A percentile compares a stretch with the other conserved stretches of the same genome.
Conservation (phyloP, 2,329 filamentous ascomycete genomes). For the Microcyclospora tardicrescens region DNA sequence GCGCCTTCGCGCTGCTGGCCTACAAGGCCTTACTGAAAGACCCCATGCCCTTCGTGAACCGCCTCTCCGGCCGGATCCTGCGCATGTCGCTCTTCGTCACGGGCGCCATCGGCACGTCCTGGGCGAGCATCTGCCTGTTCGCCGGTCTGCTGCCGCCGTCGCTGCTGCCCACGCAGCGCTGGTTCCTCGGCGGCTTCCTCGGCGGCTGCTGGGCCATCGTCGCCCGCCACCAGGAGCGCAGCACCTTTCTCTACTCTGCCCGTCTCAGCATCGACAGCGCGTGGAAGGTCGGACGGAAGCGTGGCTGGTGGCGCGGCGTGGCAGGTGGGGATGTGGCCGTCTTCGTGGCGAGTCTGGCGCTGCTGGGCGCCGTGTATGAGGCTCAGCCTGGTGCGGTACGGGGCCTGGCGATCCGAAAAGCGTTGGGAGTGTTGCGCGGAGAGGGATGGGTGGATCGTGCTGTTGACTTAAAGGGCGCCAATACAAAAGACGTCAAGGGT, state of each 20-base stretch:
- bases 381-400: conserved; percentile 53
- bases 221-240: conserved; percentile 50
- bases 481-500: not conserved
- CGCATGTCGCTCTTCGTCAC: conserved; percentile 67
- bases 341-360: conserved; percentile 65
- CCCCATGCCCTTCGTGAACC: conserved; percentile 54
- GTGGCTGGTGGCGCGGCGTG: conserved; percentile 73
- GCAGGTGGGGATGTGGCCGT: conserved; percentile 73
- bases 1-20: conserved; percentile 55
- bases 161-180: conserved; percentile 67
- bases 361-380: conserved; percentile 69
- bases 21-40: conserved; percentile 55
- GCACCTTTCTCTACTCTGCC: conserved; percentile 66
- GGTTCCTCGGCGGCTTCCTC: conserved; percentile 78
- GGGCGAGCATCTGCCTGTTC: conserved; percentile 84
- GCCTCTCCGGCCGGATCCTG: conserved; percentile 55
- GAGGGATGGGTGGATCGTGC: conserved; percentile 61
- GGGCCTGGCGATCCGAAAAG: conserved; percentile 56
- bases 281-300: conserved; percentile 91
- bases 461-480: conserved; percentile 5
- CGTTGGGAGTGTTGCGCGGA: conserved; percentile 58
- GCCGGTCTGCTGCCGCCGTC: conserved; percentile 62
- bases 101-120: conserved; percentile 70
- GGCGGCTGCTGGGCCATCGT: conserved; percentile 78
- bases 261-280: conserved; percentile 67